Percentiles rank a stretch among this genome's conserved stretches.
phyloP scores from a whole-genome alignment of 179 eudicot species.

The Beta lomatogona region DNA sequence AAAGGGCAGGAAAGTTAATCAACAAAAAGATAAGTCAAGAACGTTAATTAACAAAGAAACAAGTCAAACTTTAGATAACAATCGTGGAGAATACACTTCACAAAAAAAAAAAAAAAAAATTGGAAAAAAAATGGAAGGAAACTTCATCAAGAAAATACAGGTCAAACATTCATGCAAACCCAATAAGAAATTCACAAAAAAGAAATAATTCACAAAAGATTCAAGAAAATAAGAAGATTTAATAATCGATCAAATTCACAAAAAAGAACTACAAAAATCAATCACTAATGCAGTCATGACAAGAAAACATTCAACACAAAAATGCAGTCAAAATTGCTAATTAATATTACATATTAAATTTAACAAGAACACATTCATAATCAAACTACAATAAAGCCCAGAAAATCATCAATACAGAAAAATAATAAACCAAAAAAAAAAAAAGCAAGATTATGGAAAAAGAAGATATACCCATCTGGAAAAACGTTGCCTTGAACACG shows the following conservation, averaged over 20 bases:
- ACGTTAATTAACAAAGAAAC: not conserved
- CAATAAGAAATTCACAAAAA: too few relatives aligned
- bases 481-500: conserved; percentile 68
- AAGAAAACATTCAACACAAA: not conserved
- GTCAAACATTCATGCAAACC: too few relatives aligned
- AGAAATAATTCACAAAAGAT: too few relatives aligned
- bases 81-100: not conserved
- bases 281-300: not conserved
- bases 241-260: not conserved
- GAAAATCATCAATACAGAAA: not conserved
- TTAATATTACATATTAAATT: not conserved
- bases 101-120: not conserved
- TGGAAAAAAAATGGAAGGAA: not conserved
- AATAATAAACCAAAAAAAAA: conserved; percentile 12
- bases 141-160: not conserved
- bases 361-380: conserved; percentile 3
- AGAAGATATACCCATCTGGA: conserved; percentile 57
- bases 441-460: conserved; percentile 9
- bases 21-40: conserved; percentile 1
- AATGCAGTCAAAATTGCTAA: not conserved
- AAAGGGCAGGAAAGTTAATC: conserved; percentile 1
- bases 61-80: not conserved
- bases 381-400: not conserved
- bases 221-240: too few relatives aligned
- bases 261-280: not conserved